Conservation (phyloP, 2,329 filamentous ascomycete genomes). For the Aspergillus candidus region DNA sequence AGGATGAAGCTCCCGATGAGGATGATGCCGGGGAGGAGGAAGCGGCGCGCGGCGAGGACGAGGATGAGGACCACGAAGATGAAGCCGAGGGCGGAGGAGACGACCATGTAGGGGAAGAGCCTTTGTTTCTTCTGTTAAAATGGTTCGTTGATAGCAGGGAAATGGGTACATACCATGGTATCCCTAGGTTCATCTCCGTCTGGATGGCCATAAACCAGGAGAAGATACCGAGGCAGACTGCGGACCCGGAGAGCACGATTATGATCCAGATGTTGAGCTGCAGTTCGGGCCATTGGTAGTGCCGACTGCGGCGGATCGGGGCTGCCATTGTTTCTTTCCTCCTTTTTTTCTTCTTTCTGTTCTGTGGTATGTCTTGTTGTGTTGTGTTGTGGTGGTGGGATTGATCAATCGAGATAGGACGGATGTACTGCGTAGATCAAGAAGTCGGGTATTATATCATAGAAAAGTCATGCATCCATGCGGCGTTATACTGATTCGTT, state of each 20-base stretch:
- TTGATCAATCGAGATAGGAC: neutral
- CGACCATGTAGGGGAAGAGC: slow-evolving; percentile 60
- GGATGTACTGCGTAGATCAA: neutral
- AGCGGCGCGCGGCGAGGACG: slow-evolving; percentile 50
- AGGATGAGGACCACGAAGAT: slow-evolving; percentile 55
- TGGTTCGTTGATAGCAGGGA: neutral
- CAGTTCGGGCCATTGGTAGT: slow-evolving; percentile 60
- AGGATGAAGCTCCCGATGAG: slow-evolving; percentile 57
- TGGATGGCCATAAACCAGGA: slow-evolving; percentile 56
- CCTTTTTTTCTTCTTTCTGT: slow-evolving; percentile 4
- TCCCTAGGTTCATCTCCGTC: slow-evolving; percentile 48
- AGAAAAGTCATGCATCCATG: too few relatives aligned
- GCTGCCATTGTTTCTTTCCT: slow-evolving; percentile 27
- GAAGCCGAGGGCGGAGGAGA: slow-evolving; percentile 51
- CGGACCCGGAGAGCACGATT: slow-evolving; percentile 53
- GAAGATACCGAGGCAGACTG: slow-evolving; percentile 55
- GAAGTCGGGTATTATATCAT: neutral
- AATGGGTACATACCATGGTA: slow-evolving; percentile 49
- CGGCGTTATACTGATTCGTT: too few relatives aligned
- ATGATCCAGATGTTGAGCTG: slow-evolving; percentile 62
- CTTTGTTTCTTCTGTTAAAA: slow-evolving; percentile 31
- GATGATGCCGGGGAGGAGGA: slow-evolving; percentile 54
- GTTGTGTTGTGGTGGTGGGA: neutral
- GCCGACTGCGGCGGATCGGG: slow-evolving; percentile 30
- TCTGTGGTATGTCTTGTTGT: neutral